These are phyloP conservation scores for Ogataea thermomethanolica DNA, from an alignment of 805 yeast genomes.

Conservation along the genomic window DNA sequence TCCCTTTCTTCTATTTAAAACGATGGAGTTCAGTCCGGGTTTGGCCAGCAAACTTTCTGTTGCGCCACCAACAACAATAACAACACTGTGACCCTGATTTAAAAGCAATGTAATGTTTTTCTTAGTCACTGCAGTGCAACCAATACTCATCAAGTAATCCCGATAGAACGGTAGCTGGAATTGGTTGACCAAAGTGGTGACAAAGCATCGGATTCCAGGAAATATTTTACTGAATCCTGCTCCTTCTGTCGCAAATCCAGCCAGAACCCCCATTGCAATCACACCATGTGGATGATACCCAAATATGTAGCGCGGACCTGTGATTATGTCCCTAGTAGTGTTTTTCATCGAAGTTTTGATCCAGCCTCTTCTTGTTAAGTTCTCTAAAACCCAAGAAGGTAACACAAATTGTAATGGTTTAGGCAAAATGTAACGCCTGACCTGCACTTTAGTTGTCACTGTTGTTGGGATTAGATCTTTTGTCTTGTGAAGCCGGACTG, in stretches of 20 bases:
- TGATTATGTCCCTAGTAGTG: slow-evolving; percentile 27
- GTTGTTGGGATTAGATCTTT: slow-evolving; percentile 72
- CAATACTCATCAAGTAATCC: slow-evolving; percentile 77
- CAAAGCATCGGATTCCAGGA: slow-evolving; percentile 79
- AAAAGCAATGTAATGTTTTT: slow-evolving; percentile 66
- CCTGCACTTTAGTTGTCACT: slow-evolving; percentile 21
- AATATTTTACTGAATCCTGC: slow-evolving; percentile 62
- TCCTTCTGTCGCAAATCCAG: slow-evolving; percentile 80
- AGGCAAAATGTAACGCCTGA: slow-evolving; percentile 2
- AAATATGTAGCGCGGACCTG: slow-evolving; percentile 79
- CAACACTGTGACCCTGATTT: slow-evolving; percentile 64
- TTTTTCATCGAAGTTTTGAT: slow-evolving; percentile 12
- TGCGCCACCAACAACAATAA: slow-evolving; percentile 95
- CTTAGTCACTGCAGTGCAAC: slow-evolving; percentile 80
- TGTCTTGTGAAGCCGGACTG: slow-evolving; percentile 67
- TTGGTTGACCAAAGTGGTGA: slow-evolving; percentile 79
- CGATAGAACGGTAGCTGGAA: slow-evolving; percentile 82
- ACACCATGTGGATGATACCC: slow-evolving; percentile 98
- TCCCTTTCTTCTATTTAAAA: slow-evolving; percentile 77
- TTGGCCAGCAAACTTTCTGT: slow-evolving; percentile 74
- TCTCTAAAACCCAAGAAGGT: background rate
- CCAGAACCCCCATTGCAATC: slow-evolving; percentile 86
- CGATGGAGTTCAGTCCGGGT: slow-evolving; percentile 63
- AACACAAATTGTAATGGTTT: too few species aligned
- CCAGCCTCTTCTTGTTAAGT: slow-evolving; percentile 1